phyloP scores from a whole-genome alignment of 441 rosid genomes.

The Erodium texanum region DNA sequence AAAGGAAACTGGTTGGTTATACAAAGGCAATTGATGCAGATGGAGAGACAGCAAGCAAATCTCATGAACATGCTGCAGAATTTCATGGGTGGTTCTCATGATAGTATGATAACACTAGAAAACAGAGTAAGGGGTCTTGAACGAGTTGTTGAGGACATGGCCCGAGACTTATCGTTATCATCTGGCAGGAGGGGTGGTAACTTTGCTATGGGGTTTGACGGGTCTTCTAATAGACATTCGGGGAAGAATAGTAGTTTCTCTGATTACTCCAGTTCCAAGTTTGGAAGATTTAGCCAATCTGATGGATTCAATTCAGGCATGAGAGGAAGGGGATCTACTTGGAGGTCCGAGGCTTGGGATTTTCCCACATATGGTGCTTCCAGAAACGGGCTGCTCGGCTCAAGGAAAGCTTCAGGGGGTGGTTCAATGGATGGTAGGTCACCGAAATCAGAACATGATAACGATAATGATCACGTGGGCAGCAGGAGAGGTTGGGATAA shows the following conservation, averaged over 20 bases:
- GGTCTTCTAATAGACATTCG: conserved; percentile 4
- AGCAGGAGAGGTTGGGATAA: conserved; percentile 85
- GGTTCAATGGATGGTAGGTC: conserved; percentile 46
- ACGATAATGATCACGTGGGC: conserved; percentile 47
- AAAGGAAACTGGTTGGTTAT: conserved; percentile 91
- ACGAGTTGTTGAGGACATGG: conserved; percentile 94
- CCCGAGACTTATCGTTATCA: conserved; percentile 68
- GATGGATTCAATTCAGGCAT: conserved; percentile 33
- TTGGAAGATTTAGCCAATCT: conserved; percentile 41
- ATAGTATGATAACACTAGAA: conserved; percentile 86
- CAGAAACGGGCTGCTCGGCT: conserved; percentile 58
- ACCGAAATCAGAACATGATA: conserved; percentile 69
- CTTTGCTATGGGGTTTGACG: conserved; percentile 20
- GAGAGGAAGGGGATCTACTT: conserved; percentile 64
- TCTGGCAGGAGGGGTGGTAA: conserved; percentile 62
- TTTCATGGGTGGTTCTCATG: conserved; percentile 96
- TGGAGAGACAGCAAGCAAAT: conserved; percentile 91
- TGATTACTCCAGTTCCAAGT: conserved; percentile 35
- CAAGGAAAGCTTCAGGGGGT: conserved; percentile 50
- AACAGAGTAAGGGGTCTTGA: conserved; percentile 94
- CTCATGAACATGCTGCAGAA: conserved; percentile 97
- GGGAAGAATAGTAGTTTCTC: conserved; percentile 67
- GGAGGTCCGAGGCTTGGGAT: conserved; percentile 83
- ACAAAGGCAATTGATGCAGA: conserved; percentile 84
- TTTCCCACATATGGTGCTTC: conserved; percentile 53